phyloP scores from a whole-genome alignment of 495 filamentous ascomycete species.

The Trichoderma parareesei region DNA sequence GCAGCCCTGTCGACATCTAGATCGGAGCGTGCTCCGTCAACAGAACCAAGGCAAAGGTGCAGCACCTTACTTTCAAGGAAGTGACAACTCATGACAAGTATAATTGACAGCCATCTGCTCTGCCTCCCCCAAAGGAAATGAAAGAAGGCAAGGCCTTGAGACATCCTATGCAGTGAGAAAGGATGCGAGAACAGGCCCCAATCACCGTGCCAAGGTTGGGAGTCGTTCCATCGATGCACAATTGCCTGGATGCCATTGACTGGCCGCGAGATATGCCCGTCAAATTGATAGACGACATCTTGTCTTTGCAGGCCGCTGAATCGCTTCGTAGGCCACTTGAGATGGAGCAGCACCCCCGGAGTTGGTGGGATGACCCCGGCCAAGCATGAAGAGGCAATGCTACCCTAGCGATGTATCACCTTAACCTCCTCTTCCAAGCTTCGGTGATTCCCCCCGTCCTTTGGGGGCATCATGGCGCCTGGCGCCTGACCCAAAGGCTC shows the following conservation, averaged over 20 bases:
- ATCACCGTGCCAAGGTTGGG: too few relatives aligned
- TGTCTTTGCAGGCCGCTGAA: not conserved
- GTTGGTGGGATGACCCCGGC: not conserved
- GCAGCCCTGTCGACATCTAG: not conserved
- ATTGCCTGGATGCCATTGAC: not conserved
- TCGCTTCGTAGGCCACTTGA: not conserved
- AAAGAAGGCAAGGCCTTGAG: too few relatives aligned
- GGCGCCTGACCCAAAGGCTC: not conserved
- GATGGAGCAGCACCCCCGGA: not conserved
- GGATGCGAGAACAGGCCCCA: too few relatives aligned
- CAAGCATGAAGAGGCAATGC: slow-evolving; percentile 7
- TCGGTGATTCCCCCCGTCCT: not conserved
- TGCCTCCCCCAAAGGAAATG: too few relatives aligned
- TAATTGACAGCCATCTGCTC: too few relatives aligned
- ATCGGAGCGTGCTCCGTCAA: not conserved
- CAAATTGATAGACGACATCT: not conserved
- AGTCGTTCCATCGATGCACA: too few relatives aligned
- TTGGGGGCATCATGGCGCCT: slow-evolving; percentile 1
- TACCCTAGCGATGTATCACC: not conserved
- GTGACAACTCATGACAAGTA: too few relatives aligned
- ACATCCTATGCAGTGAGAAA: too few relatives aligned
- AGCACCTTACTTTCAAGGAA: too few relatives aligned
- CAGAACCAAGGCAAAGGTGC: too few relatives aligned
- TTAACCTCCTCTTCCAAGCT: not conserved
- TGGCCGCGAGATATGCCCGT: too few relatives aligned